These are phyloP conservation scores for Lodderomyces jiufengensis DNA, from an alignment of 1,139 yeast species.

Conservation along the genomic window DNA sequence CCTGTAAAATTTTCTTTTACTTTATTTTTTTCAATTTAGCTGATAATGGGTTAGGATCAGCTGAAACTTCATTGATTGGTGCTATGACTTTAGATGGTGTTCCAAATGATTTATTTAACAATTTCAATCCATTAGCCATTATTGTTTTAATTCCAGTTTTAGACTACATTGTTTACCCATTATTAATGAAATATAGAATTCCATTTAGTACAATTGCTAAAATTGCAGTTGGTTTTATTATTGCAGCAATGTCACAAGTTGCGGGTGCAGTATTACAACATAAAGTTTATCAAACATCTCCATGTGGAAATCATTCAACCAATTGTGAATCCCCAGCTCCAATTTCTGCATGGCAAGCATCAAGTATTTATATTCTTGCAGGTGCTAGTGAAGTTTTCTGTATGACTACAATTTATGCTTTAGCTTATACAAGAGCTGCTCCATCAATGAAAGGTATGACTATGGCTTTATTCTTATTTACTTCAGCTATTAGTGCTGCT, in stretches of 20 bases:
- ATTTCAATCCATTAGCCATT: slow-evolving; percentile 66
- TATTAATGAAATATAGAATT: slow-evolving; percentile 46
- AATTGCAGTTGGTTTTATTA: slow-evolving; percentile 33
- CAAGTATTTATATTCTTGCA: slow-evolving; percentile 48
- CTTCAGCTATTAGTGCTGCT: slow-evolving; percentile 59
- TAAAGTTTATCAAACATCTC: slow-evolving; percentile 31
- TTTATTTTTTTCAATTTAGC: slow-evolving; percentile 60
- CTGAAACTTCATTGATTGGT: slow-evolving; percentile 64
- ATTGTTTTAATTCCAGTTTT: slow-evolving; percentile 62
- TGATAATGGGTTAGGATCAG: slow-evolving; percentile 63
- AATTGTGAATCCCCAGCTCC: slow-evolving; percentile 51
- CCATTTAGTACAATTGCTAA: slow-evolving; percentile 37
- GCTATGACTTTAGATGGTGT: slow-evolving; percentile 64
- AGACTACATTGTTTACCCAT: slow-evolving; percentile 56
- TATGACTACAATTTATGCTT: slow-evolving; percentile 62
- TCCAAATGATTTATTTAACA: slow-evolving; percentile 68
- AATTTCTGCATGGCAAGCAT: slow-evolving; percentile 55
- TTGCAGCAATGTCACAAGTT: slow-evolving; percentile 37
- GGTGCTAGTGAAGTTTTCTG: slow-evolving; percentile 72
- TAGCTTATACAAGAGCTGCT: slow-evolving; percentile 70
- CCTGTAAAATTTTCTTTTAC: slow-evolving; percentile 62
- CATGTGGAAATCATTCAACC: slow-evolving; percentile 41
- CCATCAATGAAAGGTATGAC: slow-evolving; percentile 65
- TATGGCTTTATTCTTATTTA: slow-evolving; percentile 61
- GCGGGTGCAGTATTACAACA: slow-evolving; percentile 41